Percentiles rank a stretch among this genome's conserved stretches.
Conservation (phyloP, 306 rosid genomes). For the Vigna trinervia region DNA sequence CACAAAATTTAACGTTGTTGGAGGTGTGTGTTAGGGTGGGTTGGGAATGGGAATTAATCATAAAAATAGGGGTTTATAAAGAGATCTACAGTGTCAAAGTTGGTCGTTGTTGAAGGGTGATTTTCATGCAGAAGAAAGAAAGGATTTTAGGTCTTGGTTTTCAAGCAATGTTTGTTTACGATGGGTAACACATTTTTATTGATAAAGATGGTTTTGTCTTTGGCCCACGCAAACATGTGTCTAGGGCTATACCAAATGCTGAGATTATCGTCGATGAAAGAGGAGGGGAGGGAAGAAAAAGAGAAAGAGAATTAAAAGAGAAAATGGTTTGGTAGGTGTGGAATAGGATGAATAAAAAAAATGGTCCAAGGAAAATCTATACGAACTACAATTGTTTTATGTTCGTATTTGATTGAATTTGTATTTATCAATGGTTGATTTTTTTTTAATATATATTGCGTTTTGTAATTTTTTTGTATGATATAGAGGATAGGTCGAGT, state of each 20-base stretch:
- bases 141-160: conserved; percentile 57
- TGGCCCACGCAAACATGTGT: conserved; percentile 26
- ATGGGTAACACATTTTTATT: conserved; percentile 30
- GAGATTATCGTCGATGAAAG: background rate
- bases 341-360: too few relatives aligned
- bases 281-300: too few relatives aligned
- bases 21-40: conserved; percentile 17
- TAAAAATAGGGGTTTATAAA: conserved; percentile 40
- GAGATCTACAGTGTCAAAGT: background rate
- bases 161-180: conserved; percentile 66
- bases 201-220: conserved; percentile 30
- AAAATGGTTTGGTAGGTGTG: too few relatives aligned
- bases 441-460: too few relatives aligned
- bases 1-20: background rate
- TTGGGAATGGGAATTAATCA: conserved; percentile 30
- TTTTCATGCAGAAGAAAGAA: conserved; percentile 58
- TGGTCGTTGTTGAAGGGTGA: conserved; percentile 88
- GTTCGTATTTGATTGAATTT: too few relatives aligned
- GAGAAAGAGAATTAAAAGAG: too few relatives aligned
- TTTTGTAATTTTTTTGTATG: too few relatives aligned
- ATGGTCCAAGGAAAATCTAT: too few relatives aligned
- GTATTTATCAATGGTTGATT: too few relatives aligned
- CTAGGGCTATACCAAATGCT: background rate
- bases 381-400: too few relatives aligned
- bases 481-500: too few relatives aligned